Evolutionary conservation across 2,329 filamentous ascomycete genomes (phyloP).

Genomic region (Dichotomopilus funicola): DNA sequence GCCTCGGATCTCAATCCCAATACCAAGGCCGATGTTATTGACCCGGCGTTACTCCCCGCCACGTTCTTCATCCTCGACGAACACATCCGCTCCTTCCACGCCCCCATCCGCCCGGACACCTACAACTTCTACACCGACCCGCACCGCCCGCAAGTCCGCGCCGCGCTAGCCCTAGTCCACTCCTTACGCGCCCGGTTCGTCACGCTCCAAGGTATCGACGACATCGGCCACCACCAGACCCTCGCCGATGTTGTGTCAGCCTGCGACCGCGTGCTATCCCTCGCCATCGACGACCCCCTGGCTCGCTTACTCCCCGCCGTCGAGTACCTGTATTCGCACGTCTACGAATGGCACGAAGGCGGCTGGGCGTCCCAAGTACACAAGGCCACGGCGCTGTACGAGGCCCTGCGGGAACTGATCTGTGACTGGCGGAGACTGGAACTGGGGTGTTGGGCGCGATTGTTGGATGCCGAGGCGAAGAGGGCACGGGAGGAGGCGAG

Average conservation of each 20-base stretch:
- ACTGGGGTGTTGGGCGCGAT: slow-evolving; percentile 80
- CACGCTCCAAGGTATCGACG: slow-evolving; percentile 59
- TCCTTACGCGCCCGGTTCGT: slow-evolving; percentile 66
- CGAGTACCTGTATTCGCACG: slow-evolving; percentile 76
- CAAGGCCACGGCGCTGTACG: slow-evolving; percentile 62
- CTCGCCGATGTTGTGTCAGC: slow-evolving; percentile 70
- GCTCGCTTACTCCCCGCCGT: slow-evolving; percentile 79
- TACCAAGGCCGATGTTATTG: too few relatives aligned
- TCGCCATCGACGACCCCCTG: slow-evolving; percentile 74
- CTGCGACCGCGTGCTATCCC: slow-evolving; percentile 67
- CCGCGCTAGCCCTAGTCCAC: slow-evolving; percentile 62
- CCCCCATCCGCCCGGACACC: slow-evolving; percentile 19
- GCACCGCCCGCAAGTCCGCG: slow-evolving; percentile 69
- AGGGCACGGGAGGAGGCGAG: slow-evolving; percentile 72
- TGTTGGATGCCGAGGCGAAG: slow-evolving; percentile 77
- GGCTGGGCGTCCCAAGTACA: slow-evolving; percentile 79
- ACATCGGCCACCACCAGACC: slow-evolving; percentile 66
- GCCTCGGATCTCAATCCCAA: slow-evolving; percentile 20
- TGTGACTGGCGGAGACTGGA: slow-evolving; percentile 88
- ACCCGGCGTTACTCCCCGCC: slow-evolving; percentile 60
- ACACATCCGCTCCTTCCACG: slow-evolving; percentile 39
- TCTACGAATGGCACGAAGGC: slow-evolving; percentile 88
- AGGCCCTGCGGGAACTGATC: slow-evolving; percentile 71
- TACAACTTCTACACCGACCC: slow-evolving; percentile 90
- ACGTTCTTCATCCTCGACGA: slow-evolving; percentile 61